phyloP scores from a whole-genome alignment of 306 rosid species.

The Acacia melanoxylon region DNA sequence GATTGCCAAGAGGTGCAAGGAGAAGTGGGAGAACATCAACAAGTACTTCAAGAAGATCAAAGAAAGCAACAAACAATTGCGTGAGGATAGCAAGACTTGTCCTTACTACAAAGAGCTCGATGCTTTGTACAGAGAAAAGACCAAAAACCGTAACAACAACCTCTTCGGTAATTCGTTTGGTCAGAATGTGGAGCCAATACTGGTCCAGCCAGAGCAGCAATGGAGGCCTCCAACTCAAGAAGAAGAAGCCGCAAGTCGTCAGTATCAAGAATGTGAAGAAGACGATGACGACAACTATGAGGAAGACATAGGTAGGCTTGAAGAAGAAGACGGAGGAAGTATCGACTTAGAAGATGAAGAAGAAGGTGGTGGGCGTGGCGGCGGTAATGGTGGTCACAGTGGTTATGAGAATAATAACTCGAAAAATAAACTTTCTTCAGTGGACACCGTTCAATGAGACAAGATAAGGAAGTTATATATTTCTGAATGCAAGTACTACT shows the following conservation, averaged over 20 bases:
- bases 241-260: neutral
- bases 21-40: constrained; percentile 98
- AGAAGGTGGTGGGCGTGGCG: constrained; percentile 7
- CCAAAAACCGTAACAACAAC: neutral
- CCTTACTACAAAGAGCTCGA: constrained; percentile 82
- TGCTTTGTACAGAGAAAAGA: constrained; percentile 63
- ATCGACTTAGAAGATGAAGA: constrained; percentile 29
- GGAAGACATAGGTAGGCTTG: constrained; percentile 41
- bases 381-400: constrained; percentile 49
- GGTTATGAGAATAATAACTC: constrained; percentile 41
- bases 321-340: constrained; percentile 53
- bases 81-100: constrained; percentile 81
- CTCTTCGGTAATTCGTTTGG: constrained; percentile 14
- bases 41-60: constrained; percentile 91
- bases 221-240: constrained; percentile 64
- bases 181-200: constrained; percentile 58
- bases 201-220: constrained; percentile 85
- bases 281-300: constrained; percentile 33
- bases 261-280: constrained; percentile 18
- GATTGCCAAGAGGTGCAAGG: constrained; percentile 87
- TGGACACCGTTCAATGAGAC: constrained; percentile 66
- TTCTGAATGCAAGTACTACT: constrained; percentile 30
- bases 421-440: constrained; percentile 50
- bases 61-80: constrained; percentile 64
- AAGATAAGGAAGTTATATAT: constrained; percentile 37